Conservation (phyloP, 202 grass and related monocot species). For the Setaria italica region DNA sequence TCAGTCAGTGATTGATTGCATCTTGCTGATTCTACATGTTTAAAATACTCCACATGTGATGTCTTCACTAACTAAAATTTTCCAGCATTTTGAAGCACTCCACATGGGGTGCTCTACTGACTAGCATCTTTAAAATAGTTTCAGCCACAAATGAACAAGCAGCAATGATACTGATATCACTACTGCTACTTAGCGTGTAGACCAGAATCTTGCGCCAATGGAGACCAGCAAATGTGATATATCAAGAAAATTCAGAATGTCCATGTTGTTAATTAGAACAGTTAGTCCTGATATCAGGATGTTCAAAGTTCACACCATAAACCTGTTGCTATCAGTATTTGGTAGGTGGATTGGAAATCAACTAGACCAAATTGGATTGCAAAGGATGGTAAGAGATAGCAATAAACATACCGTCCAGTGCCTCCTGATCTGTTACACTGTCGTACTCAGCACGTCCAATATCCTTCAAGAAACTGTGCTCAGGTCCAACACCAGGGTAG, state of each 20-base stretch:
- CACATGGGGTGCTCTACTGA: not conserved
- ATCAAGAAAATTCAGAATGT: conserved; percentile 10
- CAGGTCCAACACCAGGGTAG: conserved; percentile 95
- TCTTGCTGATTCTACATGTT: not conserved
- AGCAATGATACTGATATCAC: not conserved
- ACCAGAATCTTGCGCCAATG: too few relatives aligned
- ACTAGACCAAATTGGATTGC: not conserved
- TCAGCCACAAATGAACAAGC: not conserved
- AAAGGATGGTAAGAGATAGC: not conserved
- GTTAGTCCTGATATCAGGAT: not conserved
- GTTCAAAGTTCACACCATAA: not conserved
- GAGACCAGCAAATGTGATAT: too few relatives aligned
- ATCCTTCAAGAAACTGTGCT: conserved; percentile 96
- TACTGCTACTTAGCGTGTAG: not conserved
- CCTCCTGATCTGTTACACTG: conserved; percentile 93
- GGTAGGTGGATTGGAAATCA: not conserved
- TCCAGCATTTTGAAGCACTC: too few relatives aligned
- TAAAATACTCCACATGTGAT: not conserved
- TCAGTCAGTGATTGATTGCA: not conserved
- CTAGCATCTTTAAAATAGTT: not conserved
- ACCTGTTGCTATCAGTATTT: not conserved
- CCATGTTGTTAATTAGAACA: not conserved
- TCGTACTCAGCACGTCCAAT: conserved; percentile 87
- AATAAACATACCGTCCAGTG: conserved; percentile 74
- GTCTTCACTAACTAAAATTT: not conserved